Evolutionary conservation across 1,139 yeast species (phyloP), one percentile per base, ranked within the genome.

Genomic region (Citeromyces siamensis): DNA sequence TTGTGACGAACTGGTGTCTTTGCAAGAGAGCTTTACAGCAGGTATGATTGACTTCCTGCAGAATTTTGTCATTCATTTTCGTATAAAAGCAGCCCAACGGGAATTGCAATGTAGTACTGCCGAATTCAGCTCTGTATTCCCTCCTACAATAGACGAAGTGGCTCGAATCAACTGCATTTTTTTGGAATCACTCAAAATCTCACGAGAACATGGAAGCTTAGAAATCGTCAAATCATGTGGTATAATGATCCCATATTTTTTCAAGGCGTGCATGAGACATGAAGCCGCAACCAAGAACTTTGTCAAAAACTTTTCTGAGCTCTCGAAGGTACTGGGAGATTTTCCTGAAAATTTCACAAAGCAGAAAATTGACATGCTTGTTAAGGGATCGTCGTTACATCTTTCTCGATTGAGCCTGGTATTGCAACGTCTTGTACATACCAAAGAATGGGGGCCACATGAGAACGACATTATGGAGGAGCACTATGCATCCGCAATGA

Each of bases 71-170:
- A 76, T 86, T 21, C 94, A 95, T 0, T 57, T 86, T 34, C 68
- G 97, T 46, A 72, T 82, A 17, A 68, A 69, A 43, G 85, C 80
- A 1, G 56, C 84, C 26, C 68, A 73, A 34, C 71, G 73, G 8
- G 66, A 68, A 22, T 54, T 72, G 9, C 71, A 68, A 5, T 59
- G 58, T 7, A 57, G 38, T 39, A 62, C 74, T 1, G 60, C 77
- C 2, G 73, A 73, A 46, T 64, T 86, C 29, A 88, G 88, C 53
- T 66, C 75, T 37, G 68, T 85, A 1, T 85, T 88, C 51, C 96
- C 97, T 2, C 96, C 96, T 1, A 88, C 97, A 0, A 81, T 88
- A 22, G 97, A 88, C 56, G 97, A 88, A 58, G 76, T 88, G 17
- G 82, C 94, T 12, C 66, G 96, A 48, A 77, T 88, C 32, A 86